Conservation (phyloP, 2,329 filamentous ascomycete species). For the Xylaria arbuscula region DNA sequence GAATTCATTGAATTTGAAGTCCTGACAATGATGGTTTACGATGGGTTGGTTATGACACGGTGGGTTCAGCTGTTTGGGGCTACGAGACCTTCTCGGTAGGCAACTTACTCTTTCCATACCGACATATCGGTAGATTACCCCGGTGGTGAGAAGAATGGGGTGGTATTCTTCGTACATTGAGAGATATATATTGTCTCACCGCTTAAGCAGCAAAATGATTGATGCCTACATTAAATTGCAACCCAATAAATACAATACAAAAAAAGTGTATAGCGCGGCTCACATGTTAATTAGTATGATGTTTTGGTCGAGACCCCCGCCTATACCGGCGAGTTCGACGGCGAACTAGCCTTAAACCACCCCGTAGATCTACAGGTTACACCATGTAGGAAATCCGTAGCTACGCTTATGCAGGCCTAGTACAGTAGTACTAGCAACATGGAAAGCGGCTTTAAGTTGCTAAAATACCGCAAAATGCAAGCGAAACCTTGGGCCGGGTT, state of each 20-base stretch:
- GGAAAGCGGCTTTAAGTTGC: neutral
- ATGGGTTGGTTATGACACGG: conserved; percentile 1
- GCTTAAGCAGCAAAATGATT: too few species aligned
- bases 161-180: too few species aligned
- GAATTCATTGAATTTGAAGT: neutral
- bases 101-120: too few species aligned
- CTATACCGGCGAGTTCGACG: neutral
- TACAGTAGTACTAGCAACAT: conserved; percentile 12
- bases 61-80: neutral
- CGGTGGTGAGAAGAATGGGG: too few species aligned
- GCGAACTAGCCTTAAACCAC: neutral
- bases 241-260: neutral
- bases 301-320: conserved; percentile 13
- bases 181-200: too few species aligned
- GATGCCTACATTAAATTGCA: neutral
- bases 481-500: neutral
- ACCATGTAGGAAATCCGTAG: conserved; percentile 2
- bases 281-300: neutral
- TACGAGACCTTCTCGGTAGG: too few species aligned
- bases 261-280: neutral
- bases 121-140: too few species aligned
- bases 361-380: conserved; percentile 13
- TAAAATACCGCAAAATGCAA: conserved; percentile 29
- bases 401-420: conserved; percentile 27
- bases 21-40: neutral